Base-by-base conservation (phyloP, 352 stramenopile genomes). In the Aphanomyces stellatus region DNA sequence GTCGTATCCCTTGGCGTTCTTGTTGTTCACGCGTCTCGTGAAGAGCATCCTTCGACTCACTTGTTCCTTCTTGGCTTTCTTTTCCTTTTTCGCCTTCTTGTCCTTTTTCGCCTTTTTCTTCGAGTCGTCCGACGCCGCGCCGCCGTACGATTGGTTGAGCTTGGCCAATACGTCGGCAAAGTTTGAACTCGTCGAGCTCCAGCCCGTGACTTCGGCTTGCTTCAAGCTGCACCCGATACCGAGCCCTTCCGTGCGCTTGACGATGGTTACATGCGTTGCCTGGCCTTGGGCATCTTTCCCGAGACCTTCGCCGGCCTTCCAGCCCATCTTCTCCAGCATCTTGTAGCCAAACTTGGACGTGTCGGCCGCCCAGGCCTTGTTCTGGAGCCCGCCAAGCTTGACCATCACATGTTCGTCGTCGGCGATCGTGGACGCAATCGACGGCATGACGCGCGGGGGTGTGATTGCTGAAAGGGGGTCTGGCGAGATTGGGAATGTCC, bases 291-390 rank as follows among this genome's bases (percentile, higher is more conserved):
- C 77, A 31, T 97, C 77, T 71, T 98, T 97, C 22, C 95, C 95
- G 37, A 98, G 83, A 57, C 90, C 93, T 68, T 95, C 86, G 53
- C 92, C 92, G 31, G 97, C 90, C 25, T 86, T 91, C 93, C 93
- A 98, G 70, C 95, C 95, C 93, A 98, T 98, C 74, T 98, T 98
- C 24, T 91, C 72, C 33, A 98, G 84, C 86, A 98, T 96, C 72
- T 96, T 96, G 70, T 90, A 94, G 19, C 95, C 95, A 60, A 97
- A 97, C 75, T 97, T 97, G 78, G 76, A 91, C 66, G 81, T 90
- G 72, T 97, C 91, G 22, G 80, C 72, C 8, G 85, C 83, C 85
- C 85, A 94, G 57, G 83, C 85, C 82, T 90, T 94, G 74, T 94
- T 94, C 73, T 94, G 85, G 75, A 90, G 88, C 43, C 85, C 85